Evolutionary conservation across 352 stramenopile species (phyloP).

Genomic region (Pythium volutum): DNA sequence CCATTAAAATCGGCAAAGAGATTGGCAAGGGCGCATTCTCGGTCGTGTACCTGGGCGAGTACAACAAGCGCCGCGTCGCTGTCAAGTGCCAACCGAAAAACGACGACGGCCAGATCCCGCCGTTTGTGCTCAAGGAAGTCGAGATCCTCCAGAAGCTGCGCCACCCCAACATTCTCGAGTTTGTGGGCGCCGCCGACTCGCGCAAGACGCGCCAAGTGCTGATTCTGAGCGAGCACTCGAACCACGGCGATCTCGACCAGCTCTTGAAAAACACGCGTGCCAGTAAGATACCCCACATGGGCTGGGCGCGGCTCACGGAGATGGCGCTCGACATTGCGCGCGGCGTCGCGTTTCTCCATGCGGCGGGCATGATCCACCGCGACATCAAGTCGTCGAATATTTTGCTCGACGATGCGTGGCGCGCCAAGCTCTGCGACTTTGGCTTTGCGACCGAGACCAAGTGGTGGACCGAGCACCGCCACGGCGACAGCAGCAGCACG

Average conservation of each 20-base stretch:
- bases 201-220: constrained; percentile 70
- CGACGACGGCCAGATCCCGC: constrained; percentile 58
- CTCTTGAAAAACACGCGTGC: constrained; percentile 60
- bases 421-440: constrained; percentile 83
- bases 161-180: constrained; percentile 74
- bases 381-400: constrained; percentile 91
- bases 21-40: constrained; percentile 87
- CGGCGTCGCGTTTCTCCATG: constrained; percentile 96
- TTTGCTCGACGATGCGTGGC: constrained; percentile 64
- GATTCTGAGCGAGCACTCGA: constrained; percentile 80
- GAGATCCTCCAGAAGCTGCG: constrained; percentile 62
- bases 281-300: constrained; percentile 40
- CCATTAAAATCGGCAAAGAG: constrained; percentile 74
- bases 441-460: constrained; percentile 80
- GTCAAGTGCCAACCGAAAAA: constrained; percentile 88
- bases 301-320: constrained; percentile 57
- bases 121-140: constrained; percentile 77
- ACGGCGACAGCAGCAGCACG: not conserved
- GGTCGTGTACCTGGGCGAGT: constrained; percentile 72
- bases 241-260: constrained; percentile 72
- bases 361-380: constrained; percentile 70
- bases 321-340: constrained; percentile 80
- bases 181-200: constrained; percentile 70
- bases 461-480: constrained; percentile 28
- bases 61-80: constrained; percentile 65